These are phyloP conservation scores for Metarhizium album DNA, from an alignment of 2,329 filamentous ascomycete species.

Conservation along the genomic window DNA sequence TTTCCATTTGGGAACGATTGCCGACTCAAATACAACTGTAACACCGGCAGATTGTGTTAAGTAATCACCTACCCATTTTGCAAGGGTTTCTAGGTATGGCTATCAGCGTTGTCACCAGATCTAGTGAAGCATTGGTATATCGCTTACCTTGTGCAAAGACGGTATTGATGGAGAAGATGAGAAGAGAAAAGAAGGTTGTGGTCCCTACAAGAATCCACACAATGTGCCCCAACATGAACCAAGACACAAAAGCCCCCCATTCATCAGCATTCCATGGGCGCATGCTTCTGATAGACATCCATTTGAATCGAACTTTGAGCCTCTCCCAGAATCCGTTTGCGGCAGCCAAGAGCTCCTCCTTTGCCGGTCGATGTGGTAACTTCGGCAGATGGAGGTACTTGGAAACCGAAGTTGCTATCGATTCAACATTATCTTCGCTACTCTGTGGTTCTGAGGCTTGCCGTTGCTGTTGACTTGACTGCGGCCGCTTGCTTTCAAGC, in stretches of 20 bases:
- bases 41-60: constrained; percentile 87
- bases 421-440: constrained; percentile 20
- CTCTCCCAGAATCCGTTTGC: constrained; percentile 90
- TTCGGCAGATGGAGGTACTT: constrained; percentile 53
- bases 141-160: constrained; percentile 79
- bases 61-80: constrained; percentile 89
- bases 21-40: constrained; percentile 92
- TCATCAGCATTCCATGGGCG: constrained; percentile 94
- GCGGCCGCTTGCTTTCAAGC: neutral
- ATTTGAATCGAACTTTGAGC: constrained; percentile 87
- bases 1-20: constrained; percentile 92
- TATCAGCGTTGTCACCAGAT: constrained; percentile 10
- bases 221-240: constrained; percentile 87
- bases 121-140: neutral
- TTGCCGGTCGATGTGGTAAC: constrained; percentile 79
- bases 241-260: constrained; percentile 87
- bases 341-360: constrained; percentile 84
- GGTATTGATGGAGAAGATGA: constrained; percentile 88
- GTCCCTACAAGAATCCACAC: constrained; percentile 95
- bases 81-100: constrained; percentile 63
- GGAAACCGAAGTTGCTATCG: constrained; percentile 40
- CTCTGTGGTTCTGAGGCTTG: constrained; percentile 6
- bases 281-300: constrained; percentile 89
- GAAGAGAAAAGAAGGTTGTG: constrained; percentile 88
- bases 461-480: neutral